Conservation (phyloP, 139 green algal species). For the Tetraselmis striata region DNA sequence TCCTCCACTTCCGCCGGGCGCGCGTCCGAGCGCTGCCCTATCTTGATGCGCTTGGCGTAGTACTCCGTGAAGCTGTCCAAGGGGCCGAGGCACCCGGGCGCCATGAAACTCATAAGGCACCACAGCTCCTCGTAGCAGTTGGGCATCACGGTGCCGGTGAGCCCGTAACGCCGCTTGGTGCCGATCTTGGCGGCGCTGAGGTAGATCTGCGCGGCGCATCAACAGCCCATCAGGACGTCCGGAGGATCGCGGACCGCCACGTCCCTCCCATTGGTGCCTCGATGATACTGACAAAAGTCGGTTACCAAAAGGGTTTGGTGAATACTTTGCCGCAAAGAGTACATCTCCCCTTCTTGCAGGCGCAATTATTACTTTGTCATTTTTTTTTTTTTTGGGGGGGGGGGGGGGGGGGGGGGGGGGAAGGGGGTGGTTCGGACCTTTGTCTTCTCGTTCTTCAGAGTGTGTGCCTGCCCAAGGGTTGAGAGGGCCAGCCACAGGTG, state of each 20-base stretch:
- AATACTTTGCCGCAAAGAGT: no score
- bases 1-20: not conserved
- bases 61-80: slow-evolving; percentile 29
- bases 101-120: slow-evolving; percentile 33
- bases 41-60: slow-evolving; percentile 30
- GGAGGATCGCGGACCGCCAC: no score
- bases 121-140: slow-evolving; percentile 62
- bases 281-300: no score
- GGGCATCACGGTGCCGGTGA: slow-evolving; percentile 50
- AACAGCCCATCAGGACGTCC: no score
- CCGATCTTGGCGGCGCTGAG: slow-evolving; percentile 16
- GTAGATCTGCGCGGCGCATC: slow-evolving; percentile 9
- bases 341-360: no score
- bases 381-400: no score
- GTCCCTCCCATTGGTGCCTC: no score
- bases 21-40: slow-evolving; percentile 20
- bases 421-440: no score
- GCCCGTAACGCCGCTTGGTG: slow-evolving; percentile 33
- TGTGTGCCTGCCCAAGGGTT: slow-evolving; percentile 44
- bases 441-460: slow-evolving; percentile 49
- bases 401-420: no score
- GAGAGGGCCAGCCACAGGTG: no score
- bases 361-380: no score
- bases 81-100: slow-evolving; percentile 26
- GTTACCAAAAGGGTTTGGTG: no score